Conservation (phyloP, 2,329 filamentous ascomycete genomes). For the Didymella lethalis region DNA sequence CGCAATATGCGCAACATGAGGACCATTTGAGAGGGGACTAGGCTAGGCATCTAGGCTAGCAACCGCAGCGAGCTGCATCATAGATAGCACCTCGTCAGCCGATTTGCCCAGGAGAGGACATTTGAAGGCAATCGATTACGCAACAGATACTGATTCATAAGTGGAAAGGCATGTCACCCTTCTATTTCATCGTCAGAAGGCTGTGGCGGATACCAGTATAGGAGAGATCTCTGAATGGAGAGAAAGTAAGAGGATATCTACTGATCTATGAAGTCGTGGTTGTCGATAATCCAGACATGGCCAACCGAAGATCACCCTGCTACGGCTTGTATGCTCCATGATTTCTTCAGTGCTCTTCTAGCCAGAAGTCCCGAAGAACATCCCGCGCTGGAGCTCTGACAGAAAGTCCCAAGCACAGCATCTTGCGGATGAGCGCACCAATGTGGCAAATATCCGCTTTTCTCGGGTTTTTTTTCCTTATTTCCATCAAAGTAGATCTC, state of each 20-base stretch:
- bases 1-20: constrained; percentile 28
- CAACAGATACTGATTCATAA: constrained; percentile 38
- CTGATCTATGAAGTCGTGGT: background rate
- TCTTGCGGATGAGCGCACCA: background rate
- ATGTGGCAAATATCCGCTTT: background rate
- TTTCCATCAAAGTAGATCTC: background rate
- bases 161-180: background rate
- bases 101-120: constrained; percentile 60
- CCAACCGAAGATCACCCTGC: background rate
- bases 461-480: background rate
- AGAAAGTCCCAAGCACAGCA: background rate
- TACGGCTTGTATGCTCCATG: background rate
- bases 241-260: background rate
- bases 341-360: constrained; percentile 4
- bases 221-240: background rate
- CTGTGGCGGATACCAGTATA: background rate
- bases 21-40: constrained; percentile 22
- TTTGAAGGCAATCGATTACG: constrained; percentile 54
- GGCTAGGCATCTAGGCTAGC: constrained; percentile 53
- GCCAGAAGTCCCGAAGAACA: background rate
- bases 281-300: too few species aligned
- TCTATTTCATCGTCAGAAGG: background rate
- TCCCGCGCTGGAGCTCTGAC: background rate
- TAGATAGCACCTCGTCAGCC: constrained; percentile 58
- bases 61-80: constrained; percentile 56